Base-by-base conservation (phyloP, 192 early-diverging fungal genomes). In the Backusella parvicylindrica region DNA sequence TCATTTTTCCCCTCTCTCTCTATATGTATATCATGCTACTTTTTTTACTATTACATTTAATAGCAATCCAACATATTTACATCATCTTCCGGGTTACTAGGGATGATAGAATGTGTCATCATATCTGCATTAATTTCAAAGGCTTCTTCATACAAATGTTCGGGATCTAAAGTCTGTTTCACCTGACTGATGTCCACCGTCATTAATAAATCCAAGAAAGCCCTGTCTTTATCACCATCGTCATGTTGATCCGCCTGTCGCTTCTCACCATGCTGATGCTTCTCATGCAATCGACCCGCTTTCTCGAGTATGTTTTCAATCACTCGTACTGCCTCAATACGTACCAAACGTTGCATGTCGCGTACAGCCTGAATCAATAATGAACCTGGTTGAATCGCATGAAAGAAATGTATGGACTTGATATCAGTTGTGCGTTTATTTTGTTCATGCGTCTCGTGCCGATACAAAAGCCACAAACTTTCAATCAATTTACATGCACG, bases 101-200 rank as follows among this genome's bases (percentile, higher is more conserved):
- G 80, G 70, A 67, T 74, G 77, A 79, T 82, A 43, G 74, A 81
- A 67, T 56, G 70, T 43, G 40, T 83, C 77, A 67, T 88, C 87
- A 15, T 64, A 68, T 23, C 76, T 70, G n/a, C 79, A 64, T 86
- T 84, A 64, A 86, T 82, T 11, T 83, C 81, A 74, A 88, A 72
- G 1, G 84, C 84, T 71, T 88, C 87, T 72, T 86, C 78, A 50
- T 88, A 88, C 13, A 88, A 79, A 56, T 86, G 84, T 64, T 88
- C 87, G 21, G 79, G 80, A 28, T 77, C 81, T 4, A 80, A 80
- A 8, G 82, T 84, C 18, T 84, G 72, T 43, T 83, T 81, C 40
- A 88, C 50, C 9, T 78, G 71, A 23, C 76, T 77, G 77, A 85
- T 81, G 71, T 88, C 78, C 21, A 88, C 43, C 0, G 60, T 33